Percentiles rank a stretch among this genome's conserved stretches.
Conservation (phyloP, 2,329 filamentous ascomycete genomes). For the Stenocarpella maydis region DNA sequence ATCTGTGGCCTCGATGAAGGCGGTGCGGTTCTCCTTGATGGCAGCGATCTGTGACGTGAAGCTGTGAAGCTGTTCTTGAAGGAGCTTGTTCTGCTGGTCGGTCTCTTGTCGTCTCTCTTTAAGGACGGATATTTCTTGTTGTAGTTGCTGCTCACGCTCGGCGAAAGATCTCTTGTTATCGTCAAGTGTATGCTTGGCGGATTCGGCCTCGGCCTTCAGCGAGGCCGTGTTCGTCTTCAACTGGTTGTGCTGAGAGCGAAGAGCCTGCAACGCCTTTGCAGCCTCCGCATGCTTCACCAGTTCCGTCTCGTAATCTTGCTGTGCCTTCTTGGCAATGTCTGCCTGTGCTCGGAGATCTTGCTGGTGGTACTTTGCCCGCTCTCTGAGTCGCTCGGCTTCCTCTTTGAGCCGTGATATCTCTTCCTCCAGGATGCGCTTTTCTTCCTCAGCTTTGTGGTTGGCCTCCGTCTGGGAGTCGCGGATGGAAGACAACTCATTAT, state of each 20-base stretch:
- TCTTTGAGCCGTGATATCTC: constrained; percentile 85
- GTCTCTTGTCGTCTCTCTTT: constrained; percentile 83
- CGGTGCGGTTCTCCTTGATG: constrained; percentile 77
- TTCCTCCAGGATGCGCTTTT: constrained; percentile 79
- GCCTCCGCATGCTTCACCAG: constrained; percentile 95
- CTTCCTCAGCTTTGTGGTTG: constrained; percentile 76
- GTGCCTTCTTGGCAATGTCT: constrained; percentile 89
- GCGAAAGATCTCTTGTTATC: constrained; percentile 91
- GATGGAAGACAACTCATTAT: constrained; percentile 80
- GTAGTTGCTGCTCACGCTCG: constrained; percentile 80
- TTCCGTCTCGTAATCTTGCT: constrained; percentile 95
- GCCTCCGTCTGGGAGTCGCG: constrained; percentile 83
- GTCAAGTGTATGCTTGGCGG: constrained; percentile 78
- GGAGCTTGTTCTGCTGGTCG: constrained; percentile 86
- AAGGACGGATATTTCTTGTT: constrained; percentile 83
- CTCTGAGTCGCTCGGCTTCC: constrained; percentile 80
- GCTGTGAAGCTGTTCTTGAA: constrained; percentile 88
- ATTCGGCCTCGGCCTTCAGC: constrained; percentile 83
- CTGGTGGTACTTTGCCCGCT: constrained; percentile 84
- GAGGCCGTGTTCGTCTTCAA: constrained; percentile 81
- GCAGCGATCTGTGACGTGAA: constrained; percentile 81
- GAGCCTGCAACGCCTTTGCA: constrained; percentile 81
- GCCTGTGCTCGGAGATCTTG: constrained; percentile 93
- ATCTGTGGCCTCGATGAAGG: constrained; percentile 61
- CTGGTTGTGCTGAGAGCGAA: constrained; percentile 83